Evolutionary conservation across 1,284 basidiomycete genomes (phyloP).

Genomic region (Ustilago tritici): DNA sequence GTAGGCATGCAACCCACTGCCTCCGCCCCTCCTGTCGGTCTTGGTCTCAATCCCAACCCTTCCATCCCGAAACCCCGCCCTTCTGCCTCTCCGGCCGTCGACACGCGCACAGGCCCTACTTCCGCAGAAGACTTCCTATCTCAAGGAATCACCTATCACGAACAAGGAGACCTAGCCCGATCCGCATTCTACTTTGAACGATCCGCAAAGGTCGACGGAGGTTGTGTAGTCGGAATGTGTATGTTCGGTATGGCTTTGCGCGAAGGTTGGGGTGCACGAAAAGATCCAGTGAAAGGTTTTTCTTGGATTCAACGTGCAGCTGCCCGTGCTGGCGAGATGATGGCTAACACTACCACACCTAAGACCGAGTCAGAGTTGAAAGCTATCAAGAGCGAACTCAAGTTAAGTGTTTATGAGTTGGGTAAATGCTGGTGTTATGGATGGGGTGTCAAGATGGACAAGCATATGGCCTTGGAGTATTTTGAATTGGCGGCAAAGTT

Average conservation of each 20-base stretch:
- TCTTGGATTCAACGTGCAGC: slow-evolving; percentile 85
- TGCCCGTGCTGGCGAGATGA: slow-evolving; percentile 81
- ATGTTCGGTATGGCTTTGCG: slow-evolving; percentile 90
- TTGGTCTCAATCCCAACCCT: slow-evolving; percentile 5
- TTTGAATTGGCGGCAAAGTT: slow-evolving; percentile 84
- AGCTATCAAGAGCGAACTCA: slow-evolving; percentile 78
- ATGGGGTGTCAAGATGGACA: slow-evolving; percentile 87
- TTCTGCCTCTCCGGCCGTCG: slow-evolving; percentile 29
- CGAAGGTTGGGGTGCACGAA: slow-evolving; percentile 86
- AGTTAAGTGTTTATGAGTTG: slow-evolving; percentile 89
- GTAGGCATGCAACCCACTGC: slow-evolving; percentile 33
- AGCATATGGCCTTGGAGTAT: slow-evolving; percentile 76
- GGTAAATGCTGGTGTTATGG: slow-evolving; percentile 92
- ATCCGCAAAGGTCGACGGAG: slow-evolving; percentile 80
- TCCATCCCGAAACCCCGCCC: slow-evolving; percentile 14
- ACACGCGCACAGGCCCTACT: slow-evolving; percentile 51
- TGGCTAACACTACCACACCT: slow-evolving; percentile 74
- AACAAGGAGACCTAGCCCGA: slow-evolving; percentile 79
- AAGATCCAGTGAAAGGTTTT: slow-evolving; percentile 77
- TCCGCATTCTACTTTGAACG: slow-evolving; percentile 84
- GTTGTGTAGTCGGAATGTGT: slow-evolving; percentile 88
- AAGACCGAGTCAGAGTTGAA: slow-evolving; percentile 69
- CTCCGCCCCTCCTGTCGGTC: slow-evolving; percentile 12
- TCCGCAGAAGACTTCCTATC: slow-evolving; percentile 61
- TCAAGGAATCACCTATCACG: slow-evolving; percentile 81